Percentiles rank a stretch among this genome's conserved stretches.
Conservation (phyloP, 257 asterid species). For the Rehmannia glutinosa region DNA sequence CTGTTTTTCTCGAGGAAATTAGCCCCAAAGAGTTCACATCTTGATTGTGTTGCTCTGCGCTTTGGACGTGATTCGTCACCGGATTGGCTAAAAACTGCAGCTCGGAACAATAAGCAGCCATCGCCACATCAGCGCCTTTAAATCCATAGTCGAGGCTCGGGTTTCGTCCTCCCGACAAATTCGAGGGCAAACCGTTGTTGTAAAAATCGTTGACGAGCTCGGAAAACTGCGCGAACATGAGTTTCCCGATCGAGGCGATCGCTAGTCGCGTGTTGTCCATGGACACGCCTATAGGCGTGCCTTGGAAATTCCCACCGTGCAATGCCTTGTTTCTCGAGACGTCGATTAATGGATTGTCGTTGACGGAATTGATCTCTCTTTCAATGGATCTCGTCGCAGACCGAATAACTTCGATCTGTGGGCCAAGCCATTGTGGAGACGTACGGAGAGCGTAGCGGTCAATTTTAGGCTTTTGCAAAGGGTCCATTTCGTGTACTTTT, state of each 20-base stretch:
- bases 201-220: too few species aligned
- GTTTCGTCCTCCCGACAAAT: constrained; percentile 36
- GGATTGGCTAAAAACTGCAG: constrained; percentile 41
- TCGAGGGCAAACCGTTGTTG: constrained; percentile 41
- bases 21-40: constrained; percentile 40
- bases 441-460: constrained; percentile 42
- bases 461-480: constrained; percentile 38
- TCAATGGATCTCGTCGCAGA: constrained; percentile 33
- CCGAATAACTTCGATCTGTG: constrained; percentile 41
- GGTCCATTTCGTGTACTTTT: constrained; percentile 28
- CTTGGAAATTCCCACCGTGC: constrained; percentile 44
- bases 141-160: constrained; percentile 45
- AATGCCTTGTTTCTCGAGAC: constrained; percentile 36
- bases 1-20: constrained; percentile 37
- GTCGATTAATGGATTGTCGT: constrained; percentile 35
- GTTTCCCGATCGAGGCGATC: constrained; percentile 38
- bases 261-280: constrained; percentile 43
- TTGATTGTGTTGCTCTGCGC: too few species aligned
- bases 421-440: constrained; percentile 47
- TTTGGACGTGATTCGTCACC: constrained; percentile 41
- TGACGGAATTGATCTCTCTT: constrained; percentile 41
- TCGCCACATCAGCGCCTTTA: constrained; percentile 35
- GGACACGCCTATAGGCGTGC: constrained; percentile 42
- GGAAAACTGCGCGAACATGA: constrained; percentile 35
- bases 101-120: constrained; percentile 45